These are phyloP conservation scores for Houttuynia cordata DNA, from an alignment of 164 flowering plant genomes.

Conservation along the genomic window DNA sequence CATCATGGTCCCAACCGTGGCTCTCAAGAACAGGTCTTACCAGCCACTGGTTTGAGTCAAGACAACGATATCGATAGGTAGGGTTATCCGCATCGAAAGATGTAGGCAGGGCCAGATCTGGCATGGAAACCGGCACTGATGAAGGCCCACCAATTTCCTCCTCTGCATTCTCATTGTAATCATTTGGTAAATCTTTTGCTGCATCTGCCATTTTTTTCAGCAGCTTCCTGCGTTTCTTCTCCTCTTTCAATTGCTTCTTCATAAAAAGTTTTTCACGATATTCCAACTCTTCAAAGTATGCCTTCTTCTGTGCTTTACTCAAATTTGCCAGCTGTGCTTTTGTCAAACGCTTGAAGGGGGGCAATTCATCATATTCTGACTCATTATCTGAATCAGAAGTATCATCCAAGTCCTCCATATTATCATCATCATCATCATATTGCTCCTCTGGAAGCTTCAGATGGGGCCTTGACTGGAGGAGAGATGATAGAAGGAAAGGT, in stretches of 20 bases:
- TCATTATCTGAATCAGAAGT: constrained; percentile 75
- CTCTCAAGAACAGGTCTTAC: constrained; percentile 85
- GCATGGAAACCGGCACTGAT: constrained; percentile 86
- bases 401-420: constrained; percentile 65
- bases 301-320: constrained; percentile 58
- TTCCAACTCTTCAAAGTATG: constrained; percentile 80
- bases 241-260: constrained; percentile 89
- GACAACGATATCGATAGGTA: constrained; percentile 75
- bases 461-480: constrained; percentile 86
- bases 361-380: constrained; percentile 74
- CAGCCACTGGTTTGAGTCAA: constrained; percentile 84
- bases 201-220: constrained; percentile 72
- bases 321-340: constrained; percentile 65
- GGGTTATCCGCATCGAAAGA: constrained; percentile 98
- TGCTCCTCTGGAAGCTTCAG: constrained; percentile 81
- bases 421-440: constrained; percentile 57
- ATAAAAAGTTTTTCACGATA: constrained; percentile 81
- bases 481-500: constrained; percentile 82
- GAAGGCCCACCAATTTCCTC: constrained; percentile 66
- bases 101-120: constrained; percentile 80
- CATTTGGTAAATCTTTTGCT: constrained; percentile 43
- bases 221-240: constrained; percentile 54
- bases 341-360: constrained; percentile 75
- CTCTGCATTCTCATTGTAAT: constrained; percentile 46
- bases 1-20: constrained; percentile 99